A percentile compares a stretch with the other conserved stretches of the same genome.
These are phyloP conservation scores for Primulina eburnea DNA, from an alignment of 257 asterid species.

Conservation along the genomic window DNA sequence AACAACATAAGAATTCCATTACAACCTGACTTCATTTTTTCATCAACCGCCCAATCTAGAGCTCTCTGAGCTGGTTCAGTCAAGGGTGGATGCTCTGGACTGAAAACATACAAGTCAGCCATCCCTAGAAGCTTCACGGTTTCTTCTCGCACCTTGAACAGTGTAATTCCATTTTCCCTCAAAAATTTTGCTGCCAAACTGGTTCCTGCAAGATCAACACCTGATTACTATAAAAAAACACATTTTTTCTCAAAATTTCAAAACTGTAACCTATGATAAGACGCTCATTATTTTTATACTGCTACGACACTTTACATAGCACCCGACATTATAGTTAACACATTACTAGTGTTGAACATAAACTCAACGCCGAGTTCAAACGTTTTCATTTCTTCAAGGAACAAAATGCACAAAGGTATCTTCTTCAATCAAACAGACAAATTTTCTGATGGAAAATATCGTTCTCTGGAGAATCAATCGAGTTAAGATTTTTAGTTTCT, in stretches of 20 bases:
- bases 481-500: slow-evolving; percentile 3
- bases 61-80: slow-evolving; percentile 87
- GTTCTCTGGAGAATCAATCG: background rate
- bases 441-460: no score
- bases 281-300: no score
- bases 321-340: no score
- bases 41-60: slow-evolving; percentile 83
- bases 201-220: slow-evolving; percentile 57
- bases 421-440: background rate
- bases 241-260: background rate
- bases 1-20: background rate
- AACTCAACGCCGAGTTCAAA: background rate
- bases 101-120: slow-evolving; percentile 59
- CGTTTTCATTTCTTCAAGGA: background rate
- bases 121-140: slow-evolving; percentile 63
- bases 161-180: slow-evolving; percentile 72
- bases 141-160: slow-evolving; percentile 73
- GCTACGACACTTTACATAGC: background rate
- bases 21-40: slow-evolving; percentile 83
- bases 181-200: slow-evolving; percentile 79
- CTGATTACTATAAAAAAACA: background rate
- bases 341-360: background rate
- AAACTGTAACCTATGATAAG: background rate
- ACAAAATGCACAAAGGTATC: background rate
- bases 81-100: slow-evolving; percentile 88